Base-by-base conservation (phyloP, 2,329 filamentous ascomycete species). In the Fusarium palustre region DNA sequence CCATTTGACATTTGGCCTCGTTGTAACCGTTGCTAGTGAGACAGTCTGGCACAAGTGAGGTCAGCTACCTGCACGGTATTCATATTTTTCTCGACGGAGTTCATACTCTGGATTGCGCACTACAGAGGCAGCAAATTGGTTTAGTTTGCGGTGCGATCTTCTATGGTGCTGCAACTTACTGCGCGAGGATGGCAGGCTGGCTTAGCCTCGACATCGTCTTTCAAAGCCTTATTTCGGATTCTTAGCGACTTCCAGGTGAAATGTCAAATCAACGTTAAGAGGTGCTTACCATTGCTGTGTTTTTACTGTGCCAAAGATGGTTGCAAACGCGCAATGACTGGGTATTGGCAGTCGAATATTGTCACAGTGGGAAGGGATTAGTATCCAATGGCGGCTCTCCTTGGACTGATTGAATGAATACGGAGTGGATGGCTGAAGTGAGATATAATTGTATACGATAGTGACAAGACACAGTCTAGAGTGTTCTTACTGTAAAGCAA, bases 141-240 rank as follows among this genome's bases (percentile, higher is more conserved):
- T 11, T 20, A 28, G 22, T 15, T 46, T 48, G 25, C 15, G 9
- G n/a, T 22, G 22, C 16, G 22, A 38, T 13, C 22, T n/a, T 13
- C 18, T n/a, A 39, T 7, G 22, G 11, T 33, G 52, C n/a, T 34
- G 48, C 20, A 64, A 76, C 90, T 79, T 81, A 94, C 91, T 66
- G 94, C 95, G 76, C 91, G 88, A 60, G 93, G 88, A 82, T 97
- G 94, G 76, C 94, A 97, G 25, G 94, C 91, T 66, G 93, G 92
- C 74, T 92, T 88, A 36, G 88, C 87, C 62, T 87, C 87, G 36
- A 97, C 79, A 78, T 94, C 92, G 75, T 92, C 86, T 73, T 93
- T 89, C 16, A 90, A 79, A 46, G 73, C 58, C 70, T 75, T 59
- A 15, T 24, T 48, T 41, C 31, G 36, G 42, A 15, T 38, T 9